A percentile compares a stretch with the other conserved stretches of the same genome.
phyloP scores from a whole-genome alignment of 208 protist genomes.

The Herpetomonas tarakana region DNA sequence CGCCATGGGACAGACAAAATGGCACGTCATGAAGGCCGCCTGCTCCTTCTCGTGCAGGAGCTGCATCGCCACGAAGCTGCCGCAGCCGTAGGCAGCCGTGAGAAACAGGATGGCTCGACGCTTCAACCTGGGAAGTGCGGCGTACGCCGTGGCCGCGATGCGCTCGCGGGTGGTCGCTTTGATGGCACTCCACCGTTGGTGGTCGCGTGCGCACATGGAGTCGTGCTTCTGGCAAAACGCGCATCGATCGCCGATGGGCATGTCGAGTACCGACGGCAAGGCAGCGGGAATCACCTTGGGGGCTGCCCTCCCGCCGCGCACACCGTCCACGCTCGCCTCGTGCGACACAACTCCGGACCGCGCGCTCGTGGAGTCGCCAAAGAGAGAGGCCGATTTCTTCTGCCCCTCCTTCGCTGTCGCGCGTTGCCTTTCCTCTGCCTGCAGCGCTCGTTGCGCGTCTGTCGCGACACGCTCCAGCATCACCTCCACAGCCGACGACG shows the following conservation, averaged over 20 bases:
- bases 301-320: too few species aligned
- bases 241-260: constrained; percentile 41
- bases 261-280: constrained; percentile 32
- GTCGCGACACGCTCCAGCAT: constrained; percentile 7
- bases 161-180: constrained; percentile 11
- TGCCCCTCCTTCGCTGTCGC: neutral
- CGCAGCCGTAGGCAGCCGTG: constrained; percentile 30
- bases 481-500: constrained; percentile 12
- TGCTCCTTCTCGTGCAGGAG: constrained; percentile 17
- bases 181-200: constrained; percentile 31
- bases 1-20: neutral
- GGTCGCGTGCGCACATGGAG: constrained; percentile 47
- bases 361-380: neutral
- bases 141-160: constrained; percentile 19
- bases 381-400: neutral
- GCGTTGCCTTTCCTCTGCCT: neutral
- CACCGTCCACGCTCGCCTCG: too few species aligned
- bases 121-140: constrained; percentile 13
- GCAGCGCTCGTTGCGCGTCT: constrained; percentile 5
- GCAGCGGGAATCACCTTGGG: neutral
- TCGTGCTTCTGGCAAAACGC: constrained; percentile 52
- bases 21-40: constrained; percentile 2
- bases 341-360: too few species aligned
- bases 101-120: constrained; percentile 26
- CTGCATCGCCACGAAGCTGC: constrained; percentile 38